Base-by-base conservation (phyloP, 441 rosid genomes). In the Syzygium malaccense region DNA sequence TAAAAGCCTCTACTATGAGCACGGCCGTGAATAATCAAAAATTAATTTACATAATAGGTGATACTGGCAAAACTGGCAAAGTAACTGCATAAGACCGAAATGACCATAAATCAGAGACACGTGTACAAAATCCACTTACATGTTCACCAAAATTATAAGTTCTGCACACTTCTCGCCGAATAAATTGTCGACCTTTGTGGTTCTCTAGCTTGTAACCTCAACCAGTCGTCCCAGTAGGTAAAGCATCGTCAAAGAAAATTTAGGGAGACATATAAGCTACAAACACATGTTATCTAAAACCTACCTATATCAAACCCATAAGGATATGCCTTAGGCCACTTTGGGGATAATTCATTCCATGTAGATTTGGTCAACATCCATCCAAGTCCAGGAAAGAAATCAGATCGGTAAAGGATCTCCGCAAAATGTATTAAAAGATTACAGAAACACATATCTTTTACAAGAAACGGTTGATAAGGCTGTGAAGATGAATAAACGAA, bases 281-380 rank as follows among this genome's bases (percentile, higher is more conserved):
- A 51, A 87, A 90, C 62, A 55, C 17, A 86, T 88, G 15, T 86
- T 68, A 90, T 55, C 28, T 49, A 55, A 88, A 92, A 88, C 66
- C 20, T 23, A 80, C 85, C 83, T 75, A 90, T 66, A 89, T 9
- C 12, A 57, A 55, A 79, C 49, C 55, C 87, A 90, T 71, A 93
- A 97, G 99, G 99, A 98, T 98, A 98, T 98, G 99, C 99, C 91
- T 96, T 97, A 71, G 99, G 99, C 99, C 99, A 98, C 94, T 98
- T 97, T 20, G 99, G 99, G 87, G 99, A 98, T 85, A 98, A 95
- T 92, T 97, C 99, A 93, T 95, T 96, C 99, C 99, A 97, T 84
- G 93, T 95, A 78, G 94, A 87, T 92, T 90, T 95, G 87, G 96
- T 89, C 92, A 96, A 95, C 99, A 98, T 96, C 99, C 99, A 98